A percentile compares a stretch with the other conserved stretches of the same genome.
These are phyloP conservation scores for thale cress (Arabidopsis thaliana) DNA, from an alignment of 345 rosid genomes.

Conservation along the genomic window TAIR10.1 NC_003076.8:235501-236000, in stretches of 20 bases:
- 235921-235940: conserved; percentile 9
- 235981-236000: conserved; percentile 55
- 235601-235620: conserved; percentile 66
- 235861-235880: conserved; percentile 67
- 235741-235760: conserved; percentile 87
- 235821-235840: conserved; percentile 18
- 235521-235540: conserved; percentile 14
- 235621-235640: conserved; percentile 79
- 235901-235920: conserved; percentile 72
- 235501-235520: background rate
- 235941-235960: conserved; percentile 29
- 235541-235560: conserved; percentile 76
- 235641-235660: conserved; percentile 50
- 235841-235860: conserved; percentile 78
- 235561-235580: conserved; percentile 68
- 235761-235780: background rate
- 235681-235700: conserved; percentile 86
- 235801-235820: conserved; percentile 3
- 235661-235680: conserved; percentile 81
- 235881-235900: conserved; percentile 70
- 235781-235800: conserved; percentile 8
- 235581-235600: conserved; percentile 55
- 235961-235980: conserved; percentile 49
- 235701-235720: conserved; percentile 58
- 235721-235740: conserved; percentile 79